Percentiles rank a stretch among this genome's conserved stretches.
Conservation (phyloP, 1,139 yeast genomes). For the Petasospora fabianii region DNA sequence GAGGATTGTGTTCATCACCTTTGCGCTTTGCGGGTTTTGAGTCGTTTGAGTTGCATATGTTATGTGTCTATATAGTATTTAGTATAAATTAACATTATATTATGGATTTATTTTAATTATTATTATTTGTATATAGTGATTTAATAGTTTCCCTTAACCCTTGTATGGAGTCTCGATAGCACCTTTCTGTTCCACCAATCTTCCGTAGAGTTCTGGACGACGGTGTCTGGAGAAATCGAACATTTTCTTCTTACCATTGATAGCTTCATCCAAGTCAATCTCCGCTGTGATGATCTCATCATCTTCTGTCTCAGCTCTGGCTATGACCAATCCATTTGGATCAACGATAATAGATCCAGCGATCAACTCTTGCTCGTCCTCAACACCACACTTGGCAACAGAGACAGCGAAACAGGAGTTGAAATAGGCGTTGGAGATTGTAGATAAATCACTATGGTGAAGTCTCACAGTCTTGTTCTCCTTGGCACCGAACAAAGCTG, state of each 20-base stretch:
- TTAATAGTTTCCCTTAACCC: no score
- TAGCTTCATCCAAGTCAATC: conserved; percentile 32
- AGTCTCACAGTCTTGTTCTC: conserved; percentile 29
- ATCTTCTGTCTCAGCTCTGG: conserved; percentile 33
- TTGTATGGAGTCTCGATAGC: conserved; percentile 21
- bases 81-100: no score
- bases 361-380: conserved; percentile 34
- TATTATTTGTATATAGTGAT: no score
- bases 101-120: no score
- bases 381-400: conserved; percentile 34
- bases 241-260: conserved; percentile 33
- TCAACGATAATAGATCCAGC: conserved; percentile 34
- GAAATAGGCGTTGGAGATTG: conserved; percentile 33
- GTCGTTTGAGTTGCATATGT: no score
- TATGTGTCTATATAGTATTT: no score
- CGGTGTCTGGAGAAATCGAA: conserved; percentile 35
- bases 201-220: conserved; percentile 32
- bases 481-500: conserved; percentile 28
- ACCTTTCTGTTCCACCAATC: conserved; percentile 26
- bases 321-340: conserved; percentile 33
- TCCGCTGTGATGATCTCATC: conserved; percentile 34
- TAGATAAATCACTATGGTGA: conserved; percentile 33
- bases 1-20: no score
- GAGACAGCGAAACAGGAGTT: conserved; percentile 33
- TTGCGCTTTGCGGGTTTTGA: no score